phyloP scores from a whole-genome alignment of 805 yeast genomes.

The Phaffomyces opuntiae region DNA sequence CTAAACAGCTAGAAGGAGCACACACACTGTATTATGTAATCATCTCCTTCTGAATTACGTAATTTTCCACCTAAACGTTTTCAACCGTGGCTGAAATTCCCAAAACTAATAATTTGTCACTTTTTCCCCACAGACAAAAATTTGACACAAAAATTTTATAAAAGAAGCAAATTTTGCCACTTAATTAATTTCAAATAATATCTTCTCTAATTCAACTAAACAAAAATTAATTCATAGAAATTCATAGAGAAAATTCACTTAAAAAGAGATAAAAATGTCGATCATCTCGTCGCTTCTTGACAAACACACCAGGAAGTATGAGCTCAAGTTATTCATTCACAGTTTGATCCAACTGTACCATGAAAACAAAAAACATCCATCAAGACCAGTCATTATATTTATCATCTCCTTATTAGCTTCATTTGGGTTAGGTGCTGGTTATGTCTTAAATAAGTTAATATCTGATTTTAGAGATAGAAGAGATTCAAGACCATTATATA shows the following conservation, averaged over 20 bases:
- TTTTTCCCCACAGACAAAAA: too few species aligned
- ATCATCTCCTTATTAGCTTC: conserved; percentile 20
- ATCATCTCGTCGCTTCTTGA: conserved; percentile 15
- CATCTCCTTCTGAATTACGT: too few species aligned
- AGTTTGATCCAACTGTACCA: conserved; percentile 20
- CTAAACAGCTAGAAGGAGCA: too few species aligned
- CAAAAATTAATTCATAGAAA: neutral
- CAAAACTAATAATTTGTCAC: too few species aligned
- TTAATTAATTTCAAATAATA: too few species aligned
- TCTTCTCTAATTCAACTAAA: too few species aligned
- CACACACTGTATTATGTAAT: too few species aligned
- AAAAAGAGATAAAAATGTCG: neutral
- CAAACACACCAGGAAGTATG: conserved; percentile 13
- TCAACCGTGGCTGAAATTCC: too few species aligned
- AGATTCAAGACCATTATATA: conserved; percentile 22
- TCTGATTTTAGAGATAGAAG: conserved; percentile 22
- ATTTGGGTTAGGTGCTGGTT: conserved; percentile 15
- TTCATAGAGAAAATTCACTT: neutral
- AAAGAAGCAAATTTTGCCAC: too few species aligned
- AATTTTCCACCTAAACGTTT: too few species aligned
- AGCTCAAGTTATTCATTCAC: conserved; percentile 15
- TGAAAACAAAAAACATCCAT: conserved; percentile 22
- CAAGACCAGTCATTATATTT: conserved; percentile 23
- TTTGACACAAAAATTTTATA: too few species aligned
- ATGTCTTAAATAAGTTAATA: conserved; percentile 19